Conservation (phyloP, 495 filamentous ascomycete genomes). For the Entonaema liquescens region DNA sequence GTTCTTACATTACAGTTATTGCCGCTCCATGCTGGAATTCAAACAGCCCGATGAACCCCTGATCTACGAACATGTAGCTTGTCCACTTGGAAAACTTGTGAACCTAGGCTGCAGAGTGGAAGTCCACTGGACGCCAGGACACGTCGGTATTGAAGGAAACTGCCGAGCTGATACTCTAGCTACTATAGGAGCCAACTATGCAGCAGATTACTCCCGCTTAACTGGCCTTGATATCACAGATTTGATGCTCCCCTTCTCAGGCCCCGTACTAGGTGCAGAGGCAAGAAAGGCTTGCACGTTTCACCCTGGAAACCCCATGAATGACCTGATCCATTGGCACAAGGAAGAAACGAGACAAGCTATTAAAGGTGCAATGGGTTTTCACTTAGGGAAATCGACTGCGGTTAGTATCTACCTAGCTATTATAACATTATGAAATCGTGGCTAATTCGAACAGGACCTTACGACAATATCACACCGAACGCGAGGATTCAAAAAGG, state of each 20-base stretch:
- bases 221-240: not conserved
- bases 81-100: not conserved
- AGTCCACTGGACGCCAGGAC: not conserved
- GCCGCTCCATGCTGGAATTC: not conserved
- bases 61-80: not conserved
- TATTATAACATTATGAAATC: not conserved
- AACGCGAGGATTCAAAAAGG: too few relatives aligned
- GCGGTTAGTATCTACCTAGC: not conserved
- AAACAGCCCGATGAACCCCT: not conserved
- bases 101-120: not conserved
- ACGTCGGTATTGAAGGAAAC: not conserved
- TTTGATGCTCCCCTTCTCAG: not conserved
- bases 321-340: not conserved
- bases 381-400: not conserved
- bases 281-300: not conserved
- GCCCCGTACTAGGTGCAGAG: not conserved
- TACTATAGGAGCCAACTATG: not conserved
- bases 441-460: not conserved
- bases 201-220: not conserved
- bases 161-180: not conserved
- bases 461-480: not conserved
- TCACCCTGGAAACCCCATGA: not conserved
- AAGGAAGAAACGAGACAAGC: not conserved
- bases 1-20: not conserved
- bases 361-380: not conserved